These are phyloP conservation scores for Boechera stricta DNA, from an alignment of 345 rosid genomes.

Conservation along the genomic window DNA sequence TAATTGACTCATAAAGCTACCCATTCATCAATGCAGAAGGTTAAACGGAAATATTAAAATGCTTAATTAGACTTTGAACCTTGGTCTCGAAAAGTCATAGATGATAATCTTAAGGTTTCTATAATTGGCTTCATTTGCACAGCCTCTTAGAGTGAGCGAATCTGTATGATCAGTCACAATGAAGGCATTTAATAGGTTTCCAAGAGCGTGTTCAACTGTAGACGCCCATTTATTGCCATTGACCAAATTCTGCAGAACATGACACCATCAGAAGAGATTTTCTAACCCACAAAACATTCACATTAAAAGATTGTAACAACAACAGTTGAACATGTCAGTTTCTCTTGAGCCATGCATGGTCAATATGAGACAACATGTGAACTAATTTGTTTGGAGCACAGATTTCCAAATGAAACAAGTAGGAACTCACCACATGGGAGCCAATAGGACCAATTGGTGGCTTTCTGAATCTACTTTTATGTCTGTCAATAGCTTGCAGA, in stretches of 20 bases:
- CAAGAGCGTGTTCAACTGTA: conserved; percentile 88
- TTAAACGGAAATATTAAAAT: conserved; percentile 8
- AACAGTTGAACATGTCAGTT: conserved; percentile 2
- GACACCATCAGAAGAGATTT: conserved; percentile 28
- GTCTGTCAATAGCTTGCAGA: conserved; percentile 74
- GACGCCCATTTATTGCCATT: conserved; percentile 85
- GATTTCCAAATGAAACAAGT: conserved; percentile 24
- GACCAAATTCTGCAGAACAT: conserved; percentile 63
- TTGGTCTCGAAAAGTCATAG: conserved; percentile 86
- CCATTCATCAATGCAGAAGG: conserved; percentile 3
- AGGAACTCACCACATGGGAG: conserved; percentile 77
- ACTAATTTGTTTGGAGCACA: conserved; percentile 13
- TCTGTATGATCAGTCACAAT: conserved; percentile 88
- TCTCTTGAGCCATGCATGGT: conserved; percentile 20
- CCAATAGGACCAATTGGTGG: conserved; percentile 99
- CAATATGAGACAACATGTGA: conserved; percentile 4
- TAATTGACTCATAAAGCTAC: conserved; percentile 27
- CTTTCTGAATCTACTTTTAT: conserved; percentile 57
- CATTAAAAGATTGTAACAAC: conserved; percentile 4
- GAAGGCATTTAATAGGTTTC: conserved; percentile 88
- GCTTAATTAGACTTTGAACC: conserved; percentile 51
- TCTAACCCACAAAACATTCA: conserved; percentile 16
- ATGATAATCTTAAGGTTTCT: conserved; percentile 70
- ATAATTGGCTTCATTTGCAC: conserved; percentile 77
- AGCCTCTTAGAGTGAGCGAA: conserved; percentile 65